phyloP scores from a whole-genome alignment of 2,329 filamentous ascomycete genomes.

The Cylindrodendrum hubeiense region DNA sequence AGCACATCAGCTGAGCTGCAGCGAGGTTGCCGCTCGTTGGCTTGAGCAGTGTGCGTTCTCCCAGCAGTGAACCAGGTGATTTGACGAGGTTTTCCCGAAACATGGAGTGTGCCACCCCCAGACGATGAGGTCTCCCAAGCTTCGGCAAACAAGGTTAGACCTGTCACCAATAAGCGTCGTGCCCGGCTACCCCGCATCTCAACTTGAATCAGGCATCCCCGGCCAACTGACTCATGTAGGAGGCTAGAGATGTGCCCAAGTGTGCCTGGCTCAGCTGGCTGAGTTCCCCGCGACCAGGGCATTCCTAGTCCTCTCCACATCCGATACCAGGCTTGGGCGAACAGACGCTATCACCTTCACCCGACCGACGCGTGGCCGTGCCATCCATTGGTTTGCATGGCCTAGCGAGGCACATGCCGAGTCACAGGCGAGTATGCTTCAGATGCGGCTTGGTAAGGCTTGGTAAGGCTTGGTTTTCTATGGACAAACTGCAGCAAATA shows the following conservation, averaged over 20 bases:
- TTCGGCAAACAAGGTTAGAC: not conserved
- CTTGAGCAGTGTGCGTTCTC: not conserved
- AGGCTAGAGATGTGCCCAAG: slow-evolving; percentile 5
- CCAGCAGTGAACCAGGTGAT: not conserved
- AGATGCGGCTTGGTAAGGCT: not conserved
- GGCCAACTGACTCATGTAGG: slow-evolving; percentile 18
- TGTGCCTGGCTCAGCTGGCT: not conserved
- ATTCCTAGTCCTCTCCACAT: slow-evolving; percentile 18
- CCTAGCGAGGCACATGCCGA: not conserved
- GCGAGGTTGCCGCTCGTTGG: not conserved
- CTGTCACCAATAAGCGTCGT: not conserved
- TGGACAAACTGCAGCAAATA: slow-evolving; percentile 13
- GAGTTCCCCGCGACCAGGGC: slow-evolving; percentile 13
- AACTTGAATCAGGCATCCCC: slow-evolving; percentile 21
- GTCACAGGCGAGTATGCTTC: not conserved
- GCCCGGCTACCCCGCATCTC: slow-evolving; percentile 7
- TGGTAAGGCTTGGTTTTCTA: not conserved
- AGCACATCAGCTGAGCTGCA: not conserved
- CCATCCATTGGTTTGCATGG: slow-evolving; percentile 16
- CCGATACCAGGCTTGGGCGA: slow-evolving; percentile 13
- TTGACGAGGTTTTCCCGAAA: not conserved
- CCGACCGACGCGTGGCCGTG: not conserved
- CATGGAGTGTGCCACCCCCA: not conserved
- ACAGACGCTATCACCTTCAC: slow-evolving; percentile 17
- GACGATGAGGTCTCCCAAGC: not conserved